Conservation (phyloP, 2,329 filamentous ascomycete genomes). For the Talaromyces sp. region DNA sequence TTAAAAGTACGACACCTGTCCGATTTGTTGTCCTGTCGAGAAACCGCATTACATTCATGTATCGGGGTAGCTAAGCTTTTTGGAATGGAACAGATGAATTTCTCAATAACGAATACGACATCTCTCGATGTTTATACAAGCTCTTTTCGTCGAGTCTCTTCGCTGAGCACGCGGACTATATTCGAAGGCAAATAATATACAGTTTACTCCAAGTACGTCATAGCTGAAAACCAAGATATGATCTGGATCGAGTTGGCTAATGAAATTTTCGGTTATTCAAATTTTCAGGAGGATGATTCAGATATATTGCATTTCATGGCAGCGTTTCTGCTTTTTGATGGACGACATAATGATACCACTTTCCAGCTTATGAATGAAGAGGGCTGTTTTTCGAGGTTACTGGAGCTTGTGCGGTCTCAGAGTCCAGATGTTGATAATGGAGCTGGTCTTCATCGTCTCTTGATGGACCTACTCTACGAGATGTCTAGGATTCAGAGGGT, state of each 20-base stretch:
- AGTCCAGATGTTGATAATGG: conserved; percentile 42
- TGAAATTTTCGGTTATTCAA: neutral
- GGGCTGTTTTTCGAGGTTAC: conserved; percentile 73
- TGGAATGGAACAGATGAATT: conserved; percentile 54
- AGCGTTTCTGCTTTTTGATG: conserved; percentile 82
- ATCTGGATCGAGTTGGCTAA: neutral
- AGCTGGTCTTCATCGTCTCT: conserved; percentile 66
- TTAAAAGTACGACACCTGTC: conserved; percentile 50
- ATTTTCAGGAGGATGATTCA: conserved; percentile 70
- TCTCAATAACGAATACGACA: conserved; percentile 69
- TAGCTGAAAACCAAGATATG: neutral
- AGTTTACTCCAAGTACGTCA: conserved; percentile 64
- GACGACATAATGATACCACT: conserved; percentile 67
- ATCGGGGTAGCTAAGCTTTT: neutral
- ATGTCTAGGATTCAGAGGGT: conserved; percentile 90
- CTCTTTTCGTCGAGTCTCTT: conserved; percentile 75
- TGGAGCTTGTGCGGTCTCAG: conserved; percentile 70
- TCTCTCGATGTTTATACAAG: conserved; percentile 72
- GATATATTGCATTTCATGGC: conserved; percentile 75
- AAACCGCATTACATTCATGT: neutral
- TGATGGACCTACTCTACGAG: conserved; percentile 89
- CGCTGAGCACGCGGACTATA: conserved; percentile 69
- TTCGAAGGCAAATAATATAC: conserved; percentile 87
- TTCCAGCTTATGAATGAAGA: conserved; percentile 86
- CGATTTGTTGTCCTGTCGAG: neutral